Evolutionary conservation across 257 asterid species (phyloP), one percentile per base, ranked within the genome.

Genomic region (Phtheirospermum japonicum): DNA sequence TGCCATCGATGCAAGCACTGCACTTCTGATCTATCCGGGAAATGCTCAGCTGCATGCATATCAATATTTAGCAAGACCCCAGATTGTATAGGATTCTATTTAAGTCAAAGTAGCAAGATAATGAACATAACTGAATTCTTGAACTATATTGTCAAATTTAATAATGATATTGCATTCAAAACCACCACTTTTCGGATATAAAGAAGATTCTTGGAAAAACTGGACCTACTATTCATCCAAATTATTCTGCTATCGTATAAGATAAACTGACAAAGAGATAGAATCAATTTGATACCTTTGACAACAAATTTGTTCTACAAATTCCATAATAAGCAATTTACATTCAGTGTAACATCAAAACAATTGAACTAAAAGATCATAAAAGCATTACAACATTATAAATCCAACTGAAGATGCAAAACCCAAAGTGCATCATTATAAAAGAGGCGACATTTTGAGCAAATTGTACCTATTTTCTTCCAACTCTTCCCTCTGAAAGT

Each of bases 1-100:
- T 93, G 99, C 99, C 99, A 93, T 71, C 99, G 83, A 66, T 93
- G 99, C 79, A 93, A 79, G 79, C 99, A 93, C 79, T 93, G 99
- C 67, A 93, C 99, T 80, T 93, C 99, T 68, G 99, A 87, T 87
- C 99, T 83, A 78, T 87, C 95, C 11, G 99, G 95, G 68, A 93
- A 89, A 78, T 77, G 85, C 70, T 93, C 97, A 68, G 99, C 99
- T 93, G 78, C 79, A 82, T 33, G 40, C 61, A 72, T 59, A 70
- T 61, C 62, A 45, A 37, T 18, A 18, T 59, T 39, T 43, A 71
- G 58, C 30, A 71, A 20, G 49, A 58, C n/a, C 16, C 32, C 28
- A 17, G 45, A 17, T 19, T 7, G 36, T n/a, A 48, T 5, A 13
- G 23, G 18, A 48, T 46, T 20, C 1, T 23, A 23, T 23, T 23